Evolutionary conservation across 306 rosid genomes (phyloP), one percentile per base, ranked within the genome.

Genomic region (Astragalus glycyphyllos): DNA sequence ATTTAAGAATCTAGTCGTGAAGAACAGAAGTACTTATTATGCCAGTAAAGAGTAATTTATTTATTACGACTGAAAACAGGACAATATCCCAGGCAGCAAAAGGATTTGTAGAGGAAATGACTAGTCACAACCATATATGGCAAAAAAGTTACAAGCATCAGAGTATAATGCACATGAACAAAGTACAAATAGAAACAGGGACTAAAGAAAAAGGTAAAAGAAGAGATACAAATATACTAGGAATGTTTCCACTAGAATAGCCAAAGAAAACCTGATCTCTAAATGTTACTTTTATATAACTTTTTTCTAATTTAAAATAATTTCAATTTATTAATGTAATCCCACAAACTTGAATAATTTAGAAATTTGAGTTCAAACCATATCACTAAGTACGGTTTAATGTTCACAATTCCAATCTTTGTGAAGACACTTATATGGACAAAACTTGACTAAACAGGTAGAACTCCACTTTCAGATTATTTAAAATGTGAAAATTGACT

Each of bases 1-100:
- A 42, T 10, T 48, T 6, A 58, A 65, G 7, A 66, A 26, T n/a
- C 57, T 55, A 61, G 2, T 65, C 46, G 55, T 40, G 11, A 49
- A 7, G 14, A 32, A 75, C 60, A 14, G 2, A 41, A 16, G 53
- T 35, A 68, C 7, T 41, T 68, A 62, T 55, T 26, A 48, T 38
- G 42, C 50, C 14, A 54, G 12, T 31, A 13, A 47, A 13, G 11
- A 31, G 16, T 38, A 34, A 58, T 31, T 65, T 49, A 65, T 12
- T 44, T 26, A 3, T 26, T 26, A 26, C 31, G 31, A 42, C 7
- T 58, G 1, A 57, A 71, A 51, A 42, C 16, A 63, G 4, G 55
- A 9, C 10, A 80, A 3, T 44, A 38, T 8, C 17, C 16, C 8
- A 11, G 11, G 10, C 14, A 38, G 45, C 13, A 44, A 69, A 69